Evolutionary conservation across 345 rosid species (phyloP), one percentile per base, ranked within the genome.

Genomic region (Eucalyptus erythrocorys): DNA sequence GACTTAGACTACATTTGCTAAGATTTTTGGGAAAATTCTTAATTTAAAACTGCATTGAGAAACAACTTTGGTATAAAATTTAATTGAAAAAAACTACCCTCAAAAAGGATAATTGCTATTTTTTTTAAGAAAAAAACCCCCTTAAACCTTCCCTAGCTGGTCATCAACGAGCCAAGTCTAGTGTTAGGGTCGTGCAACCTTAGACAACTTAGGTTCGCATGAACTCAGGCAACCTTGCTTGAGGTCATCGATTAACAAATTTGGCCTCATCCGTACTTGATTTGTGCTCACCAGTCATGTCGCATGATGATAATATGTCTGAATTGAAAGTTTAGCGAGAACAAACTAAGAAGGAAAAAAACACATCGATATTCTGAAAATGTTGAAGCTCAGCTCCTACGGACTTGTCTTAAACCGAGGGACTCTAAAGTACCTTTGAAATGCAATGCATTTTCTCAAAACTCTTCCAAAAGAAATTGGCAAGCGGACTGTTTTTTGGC

Each of bases 191-290:
- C 17, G 0, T 30, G 15, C 4, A 6, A 27, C 32, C 4, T 61
- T 11, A 12, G n/a, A 30, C 15, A 13, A 12, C 8, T 26, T 50
- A 5, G 7, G 21, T 50, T 50, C 22, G 17, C 7, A 2, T 6
- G 7, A 50, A 50, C 49, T 59, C 2, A 61, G 0, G 17, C 8
- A 61, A 6, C 8, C 68, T 61, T 30, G 16, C 32, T 12, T 12
- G 34, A 61, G 68, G 9, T 50, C 4, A 3, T 17, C 9, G 10
- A 45, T 7, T 8, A 7, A 7, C 9, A 51, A 51, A 51, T 51
- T 51, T 51, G 55, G 8, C 55, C 1, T 55, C 1, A 6, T 6
- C 1, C 10, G 2, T 51, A 51, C 0, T 51, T 1, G 2, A 51
- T 51, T 51, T 19, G 1, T 51, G 4, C 10, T 51, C 10, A 51